Percentiles rank a stretch among this genome's conserved stretches.
Conservation (phyloP, 164 flowering plant species). For the Kingdonia uniflora region DNA sequence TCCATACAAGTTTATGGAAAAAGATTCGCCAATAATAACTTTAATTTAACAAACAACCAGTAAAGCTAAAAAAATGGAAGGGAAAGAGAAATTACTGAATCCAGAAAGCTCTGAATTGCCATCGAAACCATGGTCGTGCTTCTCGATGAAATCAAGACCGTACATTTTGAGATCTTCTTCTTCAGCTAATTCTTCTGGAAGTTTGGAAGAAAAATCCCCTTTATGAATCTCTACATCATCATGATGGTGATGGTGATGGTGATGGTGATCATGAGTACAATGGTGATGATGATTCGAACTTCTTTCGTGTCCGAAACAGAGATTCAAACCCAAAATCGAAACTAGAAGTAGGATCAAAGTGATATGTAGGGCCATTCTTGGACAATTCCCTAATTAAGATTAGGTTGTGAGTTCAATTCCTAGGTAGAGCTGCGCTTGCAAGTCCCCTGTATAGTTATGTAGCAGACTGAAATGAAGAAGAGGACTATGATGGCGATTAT, state of each 20-base stretch:
- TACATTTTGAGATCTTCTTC: conserved; percentile 70
- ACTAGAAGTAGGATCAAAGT: conserved; percentile 8
- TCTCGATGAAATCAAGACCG: conserved; percentile 27
- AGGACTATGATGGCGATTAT: conserved; percentile 57
- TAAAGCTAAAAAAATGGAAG: not conserved
- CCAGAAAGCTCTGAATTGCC: conserved; percentile 33
- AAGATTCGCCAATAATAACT: too few species aligned
- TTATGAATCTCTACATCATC: conserved; percentile 14
- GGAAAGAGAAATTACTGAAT: conserved; percentile 28
- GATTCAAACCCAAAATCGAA: conserved; percentile 3
- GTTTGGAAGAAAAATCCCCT: conserved; percentile 14
- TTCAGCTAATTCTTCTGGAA: conserved; percentile 85
- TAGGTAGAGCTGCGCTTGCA: conserved; percentile 59
- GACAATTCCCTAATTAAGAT: too few species aligned
- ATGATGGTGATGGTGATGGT: conserved; percentile 2
- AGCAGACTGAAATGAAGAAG: conserved; percentile 43
- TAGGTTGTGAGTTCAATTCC: too few species aligned
- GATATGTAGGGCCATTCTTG: too few species aligned
- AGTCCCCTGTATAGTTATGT: conserved; percentile 72
- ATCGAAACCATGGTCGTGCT: conserved; percentile 24
- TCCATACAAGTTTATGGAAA: too few species aligned
- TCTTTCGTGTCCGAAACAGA: conserved; percentile 15
- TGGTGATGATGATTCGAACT: too few species aligned
- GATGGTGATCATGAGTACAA: not conserved
- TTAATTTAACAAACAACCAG: too few species aligned